A percentile compares a stretch with the other conserved stretches of the same genome.
These are phyloP conservation scores for Blastobotrys malaysiensis DNA, from an alignment of 1,139 yeast genomes.

Conservation along the genomic window DNA sequence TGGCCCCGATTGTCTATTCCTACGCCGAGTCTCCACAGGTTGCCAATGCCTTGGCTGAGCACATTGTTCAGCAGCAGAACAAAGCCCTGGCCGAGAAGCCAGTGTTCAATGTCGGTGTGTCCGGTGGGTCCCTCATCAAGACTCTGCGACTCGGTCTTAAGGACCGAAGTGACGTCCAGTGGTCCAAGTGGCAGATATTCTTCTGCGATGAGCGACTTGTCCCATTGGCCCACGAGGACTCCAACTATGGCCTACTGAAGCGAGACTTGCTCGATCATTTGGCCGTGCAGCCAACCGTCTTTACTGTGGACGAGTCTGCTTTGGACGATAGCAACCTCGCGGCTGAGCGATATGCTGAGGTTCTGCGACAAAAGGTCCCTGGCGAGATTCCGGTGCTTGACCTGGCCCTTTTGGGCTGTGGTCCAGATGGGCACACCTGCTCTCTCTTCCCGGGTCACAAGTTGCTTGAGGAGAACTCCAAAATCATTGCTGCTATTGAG, in stretches of 20 bases:
- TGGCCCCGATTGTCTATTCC: conserved; percentile 20
- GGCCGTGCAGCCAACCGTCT: conserved; percentile 39
- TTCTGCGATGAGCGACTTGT: conserved; percentile 72
- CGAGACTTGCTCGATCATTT: conserved; percentile 46
- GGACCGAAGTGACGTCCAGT: conserved; percentile 49
- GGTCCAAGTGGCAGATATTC: conserved; percentile 64
- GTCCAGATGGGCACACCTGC: conserved; percentile 80
- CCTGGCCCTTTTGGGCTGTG: conserved; percentile 64
- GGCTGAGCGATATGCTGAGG: conserved; percentile 46
- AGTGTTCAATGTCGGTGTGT: conserved; percentile 67
- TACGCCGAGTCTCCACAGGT: conserved; percentile 25
- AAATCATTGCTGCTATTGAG: conserved; percentile 39
- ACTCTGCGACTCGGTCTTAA: conserved; percentile 67
- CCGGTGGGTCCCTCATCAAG: conserved; percentile 87
- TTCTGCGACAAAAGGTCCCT: conserved; percentile 36
- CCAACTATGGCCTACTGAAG: conserved; percentile 62
- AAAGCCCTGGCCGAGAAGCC: conserved; percentile 41
- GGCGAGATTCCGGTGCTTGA: conserved; percentile 39
- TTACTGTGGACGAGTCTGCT: conserved; percentile 45
- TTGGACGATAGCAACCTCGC: conserved; percentile 43
- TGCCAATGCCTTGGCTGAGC: conserved; percentile 75
- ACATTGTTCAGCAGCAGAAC: conserved; percentile 76
- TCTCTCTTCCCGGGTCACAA: conserved; percentile 57
- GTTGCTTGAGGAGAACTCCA: conserved; percentile 27
- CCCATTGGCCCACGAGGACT: conserved; percentile 59